Evolutionary conservation across 805 yeast species (phyloP).

Genomic region (Saccharomyces cerevisiae): DNA sequence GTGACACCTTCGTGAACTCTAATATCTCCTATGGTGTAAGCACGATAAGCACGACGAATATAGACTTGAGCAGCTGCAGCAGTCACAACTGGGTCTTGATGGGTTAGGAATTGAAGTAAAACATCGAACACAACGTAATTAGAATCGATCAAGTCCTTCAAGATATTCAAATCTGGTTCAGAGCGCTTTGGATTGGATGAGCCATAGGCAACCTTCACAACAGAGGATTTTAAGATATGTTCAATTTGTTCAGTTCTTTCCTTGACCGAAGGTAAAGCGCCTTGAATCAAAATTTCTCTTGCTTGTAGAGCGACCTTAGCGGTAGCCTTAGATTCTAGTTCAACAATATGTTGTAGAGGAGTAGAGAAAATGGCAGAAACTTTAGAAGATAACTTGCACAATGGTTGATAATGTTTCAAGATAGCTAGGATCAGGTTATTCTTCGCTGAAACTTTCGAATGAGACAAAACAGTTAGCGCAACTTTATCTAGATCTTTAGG

Average conservation of each 20-base stretch:
- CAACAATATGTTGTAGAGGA: constrained; percentile 71
- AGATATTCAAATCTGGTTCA: constrained; percentile 69
- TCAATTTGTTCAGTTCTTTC: constrained; percentile 97
- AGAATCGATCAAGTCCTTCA: constrained; percentile 91
- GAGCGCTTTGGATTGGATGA: constrained; percentile 69
- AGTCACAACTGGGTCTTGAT: constrained; percentile 78
- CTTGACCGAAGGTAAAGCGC: constrained; percentile 90
- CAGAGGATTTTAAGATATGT: constrained; percentile 87
- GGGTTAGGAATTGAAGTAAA: constrained; percentile 79
- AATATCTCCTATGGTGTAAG: constrained; percentile 79
- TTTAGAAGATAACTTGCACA: constrained; percentile 62
- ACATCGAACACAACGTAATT: constrained; percentile 95
- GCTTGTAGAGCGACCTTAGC: constrained; percentile 94
- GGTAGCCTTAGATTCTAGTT: constrained; percentile 80
- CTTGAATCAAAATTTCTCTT: constrained; percentile 91
- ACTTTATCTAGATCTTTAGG: constrained; percentile 68
- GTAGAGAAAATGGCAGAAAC: constrained; percentile 62
- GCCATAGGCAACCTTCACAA: constrained; percentile 83
- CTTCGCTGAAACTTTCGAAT: constrained; percentile 87
- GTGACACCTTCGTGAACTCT: constrained; percentile 47
- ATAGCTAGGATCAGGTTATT: constrained; percentile 84
- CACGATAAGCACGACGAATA: constrained; percentile 93
- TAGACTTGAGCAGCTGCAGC: constrained; percentile 96
- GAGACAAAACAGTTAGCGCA: constrained; percentile 69
- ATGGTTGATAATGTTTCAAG: constrained; percentile 70